Conservation (phyloP, 2,329 filamentous ascomycete genomes). For the Penicillium sp. region DNA sequence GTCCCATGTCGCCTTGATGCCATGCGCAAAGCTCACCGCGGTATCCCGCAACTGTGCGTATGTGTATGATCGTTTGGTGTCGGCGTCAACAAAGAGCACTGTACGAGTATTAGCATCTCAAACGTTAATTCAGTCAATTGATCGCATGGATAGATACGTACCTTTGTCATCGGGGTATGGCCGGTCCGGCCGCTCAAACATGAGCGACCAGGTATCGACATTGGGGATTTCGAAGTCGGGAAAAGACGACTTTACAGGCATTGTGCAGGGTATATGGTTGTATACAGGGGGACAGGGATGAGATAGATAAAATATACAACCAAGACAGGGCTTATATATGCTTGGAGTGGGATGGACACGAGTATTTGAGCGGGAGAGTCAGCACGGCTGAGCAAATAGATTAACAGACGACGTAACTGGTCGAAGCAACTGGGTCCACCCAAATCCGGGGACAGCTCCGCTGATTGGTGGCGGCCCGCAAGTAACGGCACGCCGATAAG, state of each 20-base stretch:
- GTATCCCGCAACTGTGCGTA: slow-evolving; percentile 62
- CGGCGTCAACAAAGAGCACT: slow-evolving; percentile 77
- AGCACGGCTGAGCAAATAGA: too few relatives aligned
- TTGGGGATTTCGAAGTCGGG: slow-evolving; percentile 65
- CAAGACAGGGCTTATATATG: background rate
- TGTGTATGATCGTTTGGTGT: slow-evolving; percentile 66
- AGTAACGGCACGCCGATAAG: too few relatives aligned
- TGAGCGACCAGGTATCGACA: slow-evolving; percentile 71
- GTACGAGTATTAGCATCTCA: slow-evolving; percentile 4
- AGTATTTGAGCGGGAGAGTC: background rate
- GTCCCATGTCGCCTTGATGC: slow-evolving; percentile 67
- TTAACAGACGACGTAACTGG: too few relatives aligned
- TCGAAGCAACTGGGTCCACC: too few relatives aligned
- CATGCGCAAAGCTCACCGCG: slow-evolving; percentile 73
- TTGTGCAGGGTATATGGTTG: slow-evolving; percentile 30
- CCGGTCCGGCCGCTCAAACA: slow-evolving; percentile 67
- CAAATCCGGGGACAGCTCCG: background rate
- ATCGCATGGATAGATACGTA: slow-evolving; percentile 35
- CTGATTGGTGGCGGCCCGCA: background rate
- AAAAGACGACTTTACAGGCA: slow-evolving; percentile 69
- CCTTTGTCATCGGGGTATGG: slow-evolving; percentile 69
- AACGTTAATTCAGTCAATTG: background rate
- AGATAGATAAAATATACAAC: background rate
- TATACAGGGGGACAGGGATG: background rate
- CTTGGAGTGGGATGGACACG: background rate